A percentile compares a stretch with the other conserved stretches of the same genome.
Evolutionary conservation across 768 basidiomycete genomes (phyloP).

Genomic region (Lentinula aciculospora): DNA sequence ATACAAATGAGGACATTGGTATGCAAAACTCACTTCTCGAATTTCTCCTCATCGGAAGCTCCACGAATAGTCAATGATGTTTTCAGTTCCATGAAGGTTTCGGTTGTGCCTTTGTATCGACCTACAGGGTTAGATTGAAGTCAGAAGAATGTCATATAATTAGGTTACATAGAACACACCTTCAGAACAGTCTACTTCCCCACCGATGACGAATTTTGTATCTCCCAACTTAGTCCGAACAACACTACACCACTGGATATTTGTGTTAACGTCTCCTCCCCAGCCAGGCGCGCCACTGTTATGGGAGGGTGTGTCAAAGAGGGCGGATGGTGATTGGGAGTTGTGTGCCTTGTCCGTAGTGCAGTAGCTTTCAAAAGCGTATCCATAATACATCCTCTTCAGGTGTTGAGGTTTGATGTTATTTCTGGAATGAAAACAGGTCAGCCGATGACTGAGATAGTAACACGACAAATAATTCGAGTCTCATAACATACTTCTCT

Average conservation of each 20-base stretch:
- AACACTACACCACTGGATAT: constrained; percentile 87
- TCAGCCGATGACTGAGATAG: background rate
- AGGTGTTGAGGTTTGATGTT: constrained; percentile 60
- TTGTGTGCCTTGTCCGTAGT: constrained; percentile 38
- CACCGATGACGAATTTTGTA: constrained; percentile 71
- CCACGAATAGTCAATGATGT: constrained; percentile 72
- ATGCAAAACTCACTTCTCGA: constrained; percentile 70
- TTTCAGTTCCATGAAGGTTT: constrained; percentile 81
- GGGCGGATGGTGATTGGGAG: background rate
- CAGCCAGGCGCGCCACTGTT: constrained; percentile 41
- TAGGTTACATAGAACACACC: constrained; percentile 39
- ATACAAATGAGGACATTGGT: too few species aligned
- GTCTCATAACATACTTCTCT: constrained; percentile 47
- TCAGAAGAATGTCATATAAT: constrained; percentile 4
- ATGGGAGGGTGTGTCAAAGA: background rate
- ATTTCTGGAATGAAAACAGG: constrained; percentile 37
- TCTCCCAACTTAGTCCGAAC: constrained; percentile 81
- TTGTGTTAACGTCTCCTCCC: constrained; percentile 82
- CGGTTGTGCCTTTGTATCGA: constrained; percentile 52
- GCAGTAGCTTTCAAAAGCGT: constrained; percentile 87
- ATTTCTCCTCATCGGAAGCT: constrained; percentile 57
- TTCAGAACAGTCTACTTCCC: constrained; percentile 87
- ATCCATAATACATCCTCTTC: constrained; percentile 73
- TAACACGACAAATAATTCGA: background rate
- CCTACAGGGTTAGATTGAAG: constrained; percentile 33